Base-by-base conservation (phyloP, 176 grass and related monocot genomes). In the Metroxylon sagu region DNA sequence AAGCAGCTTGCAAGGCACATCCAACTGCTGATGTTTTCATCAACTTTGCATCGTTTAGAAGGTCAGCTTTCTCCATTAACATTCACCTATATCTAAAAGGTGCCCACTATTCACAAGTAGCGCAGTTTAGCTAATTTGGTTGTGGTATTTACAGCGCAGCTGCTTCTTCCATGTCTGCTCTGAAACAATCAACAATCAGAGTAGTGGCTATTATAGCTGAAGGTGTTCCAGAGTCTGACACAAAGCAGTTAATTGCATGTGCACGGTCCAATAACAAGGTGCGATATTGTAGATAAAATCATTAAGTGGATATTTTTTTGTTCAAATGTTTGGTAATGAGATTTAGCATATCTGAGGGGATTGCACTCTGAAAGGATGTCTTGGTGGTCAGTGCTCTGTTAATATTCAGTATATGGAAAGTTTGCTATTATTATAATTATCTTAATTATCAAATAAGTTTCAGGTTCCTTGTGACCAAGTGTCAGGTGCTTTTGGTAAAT, bases 191-290 rank as follows among this genome's bases (percentile, higher is more conserved):
- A 57, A 98, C 93, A 48, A 85, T 98, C 61, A 82, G 87, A 80
- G 87, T 92, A 53, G 78, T 98, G 71, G 93, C 93, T 73, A 92
- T 98, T 78, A 98, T 98, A 25, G 93, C 87, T n/a, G 93, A 98
- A 75, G 93, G 93, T 73, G 93, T 98, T 72, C 93, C 93, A 65
- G 93, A 98, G 72, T 88, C 84, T 43, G 87, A 98, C 16, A 55
- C 93, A 49, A 92, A 91, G 60, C 87, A 92, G 59, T 73, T 98
- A 56, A 98, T 98, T 78, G 85, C 81, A 64, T 98, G 80, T 74
- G 93, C 93, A 63, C 77, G 70, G 50, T 76, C 87, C 59, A 98
- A 98, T 71, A 92, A 92, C 67, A 98, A 98, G 82, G 91, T 96
- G 60, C 77, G 30, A 31, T 31, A 31, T 6, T 31, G 6, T 31